Base-by-base conservation (phyloP, 1,284 basidiomycete species). In the Leccinum proximum region DNA sequence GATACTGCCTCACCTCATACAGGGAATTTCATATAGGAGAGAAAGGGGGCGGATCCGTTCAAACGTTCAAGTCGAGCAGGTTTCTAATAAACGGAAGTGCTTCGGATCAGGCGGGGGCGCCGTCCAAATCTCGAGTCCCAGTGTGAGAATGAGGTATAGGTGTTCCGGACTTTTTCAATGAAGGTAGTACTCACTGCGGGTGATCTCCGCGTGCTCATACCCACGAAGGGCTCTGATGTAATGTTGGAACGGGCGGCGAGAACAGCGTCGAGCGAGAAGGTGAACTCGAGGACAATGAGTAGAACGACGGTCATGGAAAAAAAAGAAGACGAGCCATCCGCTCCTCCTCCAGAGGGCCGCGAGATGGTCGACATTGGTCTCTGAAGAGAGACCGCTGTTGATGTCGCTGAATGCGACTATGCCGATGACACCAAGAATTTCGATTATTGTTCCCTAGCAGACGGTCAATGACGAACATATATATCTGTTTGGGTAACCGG, bases 281-380 rank as follows among this genome's bases (percentile, higher is more conserved):
- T 84, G 73, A 88, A 87, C 64, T 90, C 79, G 75, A 88, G 87
- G 61, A 92, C 81, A 38, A 85, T 63, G 54, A 86, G 75, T 61
- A 94, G 86, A n/a, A 88, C 82, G 60, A 87, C 76, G 5, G 88
- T 75, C 84, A 96, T 91, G 76, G 86, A 26, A 75, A 75, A 93
- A 85, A 79, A 97, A 94, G 79, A 88, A 97, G n/a, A 82, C 81
- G 10, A 97, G 85, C 95, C 96, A 97, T 69, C 91, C 88, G 11
- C 84, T 79, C 59, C 95, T 86, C 1, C 85, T 82, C 95, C 95
- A 97, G 42, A 97, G 84, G 59, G 82, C 79, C 18, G 92, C 90
- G 58, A 97, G 83, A 67, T 90, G 90, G 11, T 78, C 75, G 59
- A 93, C 87, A 71, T 91, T 81, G 40, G 89, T 89, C 71, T 88